Base-by-base conservation (phyloP, 2,329 filamentous ascomycete species). In the Drechslerella dactyloides region DNA sequence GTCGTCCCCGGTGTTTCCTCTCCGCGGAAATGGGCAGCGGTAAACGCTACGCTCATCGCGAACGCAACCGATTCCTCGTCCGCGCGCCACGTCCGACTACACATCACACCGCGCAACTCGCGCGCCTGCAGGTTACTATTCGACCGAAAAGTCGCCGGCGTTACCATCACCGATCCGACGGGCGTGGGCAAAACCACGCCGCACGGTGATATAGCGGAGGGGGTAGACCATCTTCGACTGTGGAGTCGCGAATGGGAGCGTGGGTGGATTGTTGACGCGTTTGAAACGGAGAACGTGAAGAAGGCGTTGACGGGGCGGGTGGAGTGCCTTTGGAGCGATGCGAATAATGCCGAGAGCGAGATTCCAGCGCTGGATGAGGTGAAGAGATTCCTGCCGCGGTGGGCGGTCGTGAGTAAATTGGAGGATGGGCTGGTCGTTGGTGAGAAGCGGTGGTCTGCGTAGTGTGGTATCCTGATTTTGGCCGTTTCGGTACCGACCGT, bases 321-420 rank as follows among this genome's bases (percentile, higher is more conserved):
- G 0, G 84, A 88, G 15, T 97, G 94, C 80, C 82, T 90, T 33
- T 97, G 93, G 92, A 91, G 89, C 76, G 94, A 99, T 81, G 87
- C 86, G 50, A 97, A 97, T 77, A 97, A 96, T 77, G 73, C 74
- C 81, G 82, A 37, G 79, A 81, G 1, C 88, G 86, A 2, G 0
- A 92, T 97, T 53, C 93, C 93, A 0, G 93, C 93, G 0, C 85
- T 93, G 57, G 89, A 94, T 75, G 93, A 97, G 80, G 83, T 90
- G 54, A 82, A 85, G 75, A 85, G 87, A 78, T 97, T 87, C 80
- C 84, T 87, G 75, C 94, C 94, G 0, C 81, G 83, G 2, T 99
- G 94, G 94, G 86, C 87, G 5, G 87, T 88, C 8, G 82, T 92
- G 27, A 87, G 87, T 2, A 97, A 96, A 81, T 81, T 86, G 74